Evolutionary conservation across 1,139 yeast genomes (phyloP).

Genomic region (Taiozyma sp.): DNA sequence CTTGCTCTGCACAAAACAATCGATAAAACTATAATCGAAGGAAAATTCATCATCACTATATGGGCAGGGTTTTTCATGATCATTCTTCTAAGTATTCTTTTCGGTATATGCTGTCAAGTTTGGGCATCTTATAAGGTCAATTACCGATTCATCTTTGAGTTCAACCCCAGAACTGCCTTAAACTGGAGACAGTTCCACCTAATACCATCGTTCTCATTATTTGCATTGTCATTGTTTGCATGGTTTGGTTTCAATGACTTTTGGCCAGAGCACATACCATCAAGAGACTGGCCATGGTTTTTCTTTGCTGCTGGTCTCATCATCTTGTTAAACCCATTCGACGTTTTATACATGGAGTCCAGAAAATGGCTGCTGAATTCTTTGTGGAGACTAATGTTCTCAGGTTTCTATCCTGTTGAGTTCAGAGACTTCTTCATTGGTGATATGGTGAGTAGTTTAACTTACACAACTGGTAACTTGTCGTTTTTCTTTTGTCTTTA

Average conservation of each 20-base stretch:
- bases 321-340: conserved; percentile 55
- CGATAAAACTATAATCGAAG: conserved; percentile 42
- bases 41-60: conserved; percentile 63
- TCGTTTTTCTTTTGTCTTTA: conserved; percentile 85
- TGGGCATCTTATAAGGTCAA: conserved; percentile 79
- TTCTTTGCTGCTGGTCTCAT: conserved; percentile 50
- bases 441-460: conserved; percentile 82
- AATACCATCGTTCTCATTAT: conserved; percentile 56
- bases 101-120: conserved; percentile 64
- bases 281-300: conserved; percentile 79
- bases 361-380: conserved; percentile 71
- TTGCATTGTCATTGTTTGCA: conserved; percentile 52
- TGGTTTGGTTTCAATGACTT: conserved; percentile 76
- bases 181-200: conserved; percentile 54
- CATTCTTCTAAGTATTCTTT: conserved; percentile 52
- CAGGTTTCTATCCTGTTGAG: conserved; percentile 93
- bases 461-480: conserved; percentile 82
- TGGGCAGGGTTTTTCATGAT: conserved; percentile 89
- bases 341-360: conserved; percentile 30
- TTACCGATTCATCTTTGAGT: conserved; percentile 88
- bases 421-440: conserved; percentile 92
- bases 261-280: conserved; percentile 58
- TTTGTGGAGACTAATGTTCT: conserved; percentile 63
- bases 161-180: conserved; percentile 66
- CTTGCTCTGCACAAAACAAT: conserved; percentile 27